Conservation (phyloP, 2,329 filamentous ascomycete species). For the Pseudopyricularia cyperi region DNA sequence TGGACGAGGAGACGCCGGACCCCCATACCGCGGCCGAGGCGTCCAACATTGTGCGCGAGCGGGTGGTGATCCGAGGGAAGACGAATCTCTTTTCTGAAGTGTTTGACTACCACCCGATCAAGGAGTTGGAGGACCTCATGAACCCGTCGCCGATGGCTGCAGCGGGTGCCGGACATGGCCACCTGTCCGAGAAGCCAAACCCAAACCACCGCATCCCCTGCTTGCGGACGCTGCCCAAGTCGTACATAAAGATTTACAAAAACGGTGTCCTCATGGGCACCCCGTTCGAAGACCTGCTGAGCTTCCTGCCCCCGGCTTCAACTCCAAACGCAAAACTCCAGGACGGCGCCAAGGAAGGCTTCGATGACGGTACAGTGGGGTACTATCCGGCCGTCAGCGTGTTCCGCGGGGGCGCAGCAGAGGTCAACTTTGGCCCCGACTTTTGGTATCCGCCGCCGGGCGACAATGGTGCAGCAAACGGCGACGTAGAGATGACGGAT, state of each 20-base stretch:
- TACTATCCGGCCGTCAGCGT: constrained; percentile 92
- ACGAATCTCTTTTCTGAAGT: constrained; percentile 85
- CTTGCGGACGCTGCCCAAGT: constrained; percentile 77
- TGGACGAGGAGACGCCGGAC: not conserved
- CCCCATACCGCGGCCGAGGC: constrained; percentile 28
- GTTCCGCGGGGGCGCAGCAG: constrained; percentile 79
- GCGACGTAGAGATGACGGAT: constrained; percentile 35
- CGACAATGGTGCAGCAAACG: constrained; percentile 19
- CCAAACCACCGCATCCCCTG: constrained; percentile 60
- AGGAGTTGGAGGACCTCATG: constrained; percentile 77
- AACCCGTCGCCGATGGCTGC: constrained; percentile 46
- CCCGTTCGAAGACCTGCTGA: constrained; percentile 74
- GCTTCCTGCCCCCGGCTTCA: constrained; percentile 85
- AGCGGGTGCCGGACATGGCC: constrained; percentile 22
- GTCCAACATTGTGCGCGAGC: constrained; percentile 81
- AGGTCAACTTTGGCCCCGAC: constrained; percentile 86
- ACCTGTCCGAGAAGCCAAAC: constrained; percentile 39
- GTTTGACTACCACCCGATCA: constrained; percentile 76
- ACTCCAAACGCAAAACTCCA: constrained; percentile 57
- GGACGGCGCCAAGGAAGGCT: constrained; percentile 66
- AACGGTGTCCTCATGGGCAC: constrained; percentile 81
- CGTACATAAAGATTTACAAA: constrained; percentile 80
- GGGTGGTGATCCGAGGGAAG: constrained; percentile 89
- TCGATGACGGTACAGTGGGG: constrained; percentile 89
- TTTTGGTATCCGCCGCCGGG: constrained; percentile 79